Base-by-base conservation (phyloP, 2,329 filamentous ascomycete species). In the Arthrobotrys megalospora region DNA sequence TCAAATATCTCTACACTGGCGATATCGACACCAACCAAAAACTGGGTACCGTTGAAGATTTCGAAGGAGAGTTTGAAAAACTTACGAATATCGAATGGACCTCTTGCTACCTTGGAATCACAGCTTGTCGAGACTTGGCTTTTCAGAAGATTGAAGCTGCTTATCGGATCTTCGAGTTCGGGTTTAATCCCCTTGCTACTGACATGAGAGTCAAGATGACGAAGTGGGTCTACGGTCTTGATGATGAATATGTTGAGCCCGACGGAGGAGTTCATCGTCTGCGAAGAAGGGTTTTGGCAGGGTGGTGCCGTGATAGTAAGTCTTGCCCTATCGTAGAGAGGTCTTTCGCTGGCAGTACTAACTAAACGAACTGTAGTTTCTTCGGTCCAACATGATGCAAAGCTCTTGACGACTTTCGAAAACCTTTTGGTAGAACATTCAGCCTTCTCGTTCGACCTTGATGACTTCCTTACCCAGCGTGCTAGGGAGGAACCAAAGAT, bases 221-320 rank as follows among this genome's bases (percentile, higher is more conserved):
- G 1, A 58, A 72, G n/a, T 78, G 67, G 67, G 48, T 64, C n/a
- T 78, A 78, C 16, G 48, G 52, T 6, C 19, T 78, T 1, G 36
- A 78, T 16, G 75, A 78, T 6, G 19, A 11, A 1, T 72, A 41
- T 43, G 16, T 78, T 28, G 50, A 72, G 11, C 12, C 52, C 5
- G 75, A 62, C n/a, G 75, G 67, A 6, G 68, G 67, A 28, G 38
- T 78, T 55, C 67, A 72, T 38, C 14, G 38, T 0, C 32, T 78
- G 14, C 50, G 75, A 38, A 28, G 45, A 19, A 63, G 67, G 43
- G 41, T 78, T 43, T 14, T 78, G 8, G 67, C 32, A 11, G 75
- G 75, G 14, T 78, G 75, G 75, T 64, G 60, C 32, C 75, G 75
- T 14, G 75, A 78, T 63, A n/a, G 75, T 78, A 47, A 38, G 24